Conservation (phyloP, 2,329 filamentous ascomycete species). For the Lithohypha guttulata region DNA sequence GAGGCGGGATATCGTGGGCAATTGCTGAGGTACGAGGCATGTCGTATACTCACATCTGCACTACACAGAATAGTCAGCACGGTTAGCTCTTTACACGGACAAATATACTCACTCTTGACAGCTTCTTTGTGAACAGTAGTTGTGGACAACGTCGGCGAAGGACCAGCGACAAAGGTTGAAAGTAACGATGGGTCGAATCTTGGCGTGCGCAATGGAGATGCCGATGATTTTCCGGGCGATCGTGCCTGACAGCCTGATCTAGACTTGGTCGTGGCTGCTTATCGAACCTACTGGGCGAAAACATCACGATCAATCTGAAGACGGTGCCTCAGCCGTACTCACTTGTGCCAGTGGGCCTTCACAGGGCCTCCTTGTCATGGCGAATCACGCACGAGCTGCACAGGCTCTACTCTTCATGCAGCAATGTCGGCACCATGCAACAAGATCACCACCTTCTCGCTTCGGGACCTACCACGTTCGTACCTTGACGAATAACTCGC, state of each 20-base stretch:
- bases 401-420: conserved; percentile 17
- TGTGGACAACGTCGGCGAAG: conserved; percentile 1
- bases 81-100: too few species aligned
- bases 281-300: too few species aligned
- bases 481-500: conserved; percentile 10
- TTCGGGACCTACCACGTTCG: conserved; percentile 3
- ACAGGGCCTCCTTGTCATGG: too few species aligned
- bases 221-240: too few species aligned
- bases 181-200: too few species aligned
- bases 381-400: conserved; percentile 10
- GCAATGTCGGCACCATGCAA: conserved; percentile 14
- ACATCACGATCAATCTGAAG: too few species aligned
- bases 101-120: conserved; percentile 11
- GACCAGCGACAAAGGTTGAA: too few species aligned
- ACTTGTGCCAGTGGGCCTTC: too few species aligned
- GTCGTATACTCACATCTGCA: conserved; percentile 73
- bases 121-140: conserved; percentile 1
- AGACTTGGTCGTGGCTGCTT: too few species aligned
- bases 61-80: conserved; percentile 41
- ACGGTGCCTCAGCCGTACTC: too few species aligned
- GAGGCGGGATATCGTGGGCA: conserved; percentile 22
- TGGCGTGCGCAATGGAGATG: too few species aligned
- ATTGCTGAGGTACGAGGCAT: conserved; percentile 22
- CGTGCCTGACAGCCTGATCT: too few species aligned
- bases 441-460: background rate